Evolutionary conservation across 768 basidiomycete species (phyloP), one percentile per base, ranked within the genome.

Genomic region (Cyathus striatus): DNA sequence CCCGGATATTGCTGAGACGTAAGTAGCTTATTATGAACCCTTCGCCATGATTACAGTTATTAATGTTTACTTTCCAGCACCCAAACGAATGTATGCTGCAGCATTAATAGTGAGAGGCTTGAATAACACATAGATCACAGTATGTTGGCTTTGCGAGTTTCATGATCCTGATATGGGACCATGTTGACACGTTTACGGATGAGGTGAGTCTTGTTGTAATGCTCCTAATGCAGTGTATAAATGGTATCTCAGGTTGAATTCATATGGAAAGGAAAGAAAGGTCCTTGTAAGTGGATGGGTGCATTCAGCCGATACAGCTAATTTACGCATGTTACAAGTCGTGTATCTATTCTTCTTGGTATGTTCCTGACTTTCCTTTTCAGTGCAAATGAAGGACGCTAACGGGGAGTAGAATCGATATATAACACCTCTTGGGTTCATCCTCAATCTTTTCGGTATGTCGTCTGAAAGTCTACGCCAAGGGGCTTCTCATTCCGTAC

Each of bases 381-480:
- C 23, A 23, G 6, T 9, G 30, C 35, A 10, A 23, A 2, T 20
- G 12, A 14, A 4, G 23, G 34, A 5, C 5, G 21, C 22, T 6
- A 34, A 43, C 9, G 38, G 23, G 9, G 3, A 18, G n/a, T 26
- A 78, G 75, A 78, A 78, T 47, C 70, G 78, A 21, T 79, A 79
- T 49, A 49, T 78, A 14, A 75, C 69, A 0, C 76, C 76, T 0
- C 54, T 77, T 3, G 73, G 70, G 1, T 79, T 79, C 48, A 65
- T 76, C 13, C 52, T 76, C 23, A 75, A 76, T 41, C 48, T 75
- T 4, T 65, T 58, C 37, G 69, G 61, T 58, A 44, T 21, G 42
- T 30, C 10, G 10, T 36, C 7, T 36, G 10, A 9, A 18, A 9
- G 10, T 7, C 17, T 9, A 10, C 20, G 35, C 10, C 6, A 18